phyloP scores from a whole-genome alignment of 441 rosid genomes.

The Brassica balearica region DNA sequence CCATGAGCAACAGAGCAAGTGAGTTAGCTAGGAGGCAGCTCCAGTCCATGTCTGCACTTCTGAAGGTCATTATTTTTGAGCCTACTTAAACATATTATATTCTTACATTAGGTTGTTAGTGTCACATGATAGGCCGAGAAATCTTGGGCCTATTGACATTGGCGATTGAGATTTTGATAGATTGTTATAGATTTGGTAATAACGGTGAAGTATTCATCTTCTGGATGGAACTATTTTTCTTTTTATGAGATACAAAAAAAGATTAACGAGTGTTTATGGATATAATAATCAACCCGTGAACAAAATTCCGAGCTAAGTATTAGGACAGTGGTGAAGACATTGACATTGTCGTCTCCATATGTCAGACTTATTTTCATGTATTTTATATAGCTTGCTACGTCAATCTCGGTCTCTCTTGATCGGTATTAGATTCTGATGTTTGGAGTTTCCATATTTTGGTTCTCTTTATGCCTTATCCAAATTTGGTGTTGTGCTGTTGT shows the following conservation, averaged over 20 bases:
- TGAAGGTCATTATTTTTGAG: neutral
- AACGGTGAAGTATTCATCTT: neutral
- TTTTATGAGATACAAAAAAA: neutral
- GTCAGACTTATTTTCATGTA: too few species aligned
- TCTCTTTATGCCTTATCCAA: too few species aligned
- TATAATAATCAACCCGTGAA: too few species aligned
- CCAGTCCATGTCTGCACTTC: neutral
- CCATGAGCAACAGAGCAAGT: neutral
- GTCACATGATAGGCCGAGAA: neutral
- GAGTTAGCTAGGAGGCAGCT: neutral
- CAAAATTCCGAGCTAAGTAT: too few species aligned
- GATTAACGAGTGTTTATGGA: neutral
- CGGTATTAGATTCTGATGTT: too few species aligned
- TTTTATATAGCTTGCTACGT: too few species aligned
- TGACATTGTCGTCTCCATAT: too few species aligned
- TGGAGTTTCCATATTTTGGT: too few species aligned
- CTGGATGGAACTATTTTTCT: too few species aligned
- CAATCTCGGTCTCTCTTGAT: too few species aligned
- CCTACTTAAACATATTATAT: neutral
- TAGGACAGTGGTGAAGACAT: too few species aligned
- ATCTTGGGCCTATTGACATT: neutral
- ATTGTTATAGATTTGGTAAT: neutral
- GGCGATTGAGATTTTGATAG: neutral
- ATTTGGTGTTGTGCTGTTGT: too few species aligned
- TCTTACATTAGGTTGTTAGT: neutral